Evolutionary conservation across 768 basidiomycete species (phyloP).

Genomic region (Lepiota venenata): DNA sequence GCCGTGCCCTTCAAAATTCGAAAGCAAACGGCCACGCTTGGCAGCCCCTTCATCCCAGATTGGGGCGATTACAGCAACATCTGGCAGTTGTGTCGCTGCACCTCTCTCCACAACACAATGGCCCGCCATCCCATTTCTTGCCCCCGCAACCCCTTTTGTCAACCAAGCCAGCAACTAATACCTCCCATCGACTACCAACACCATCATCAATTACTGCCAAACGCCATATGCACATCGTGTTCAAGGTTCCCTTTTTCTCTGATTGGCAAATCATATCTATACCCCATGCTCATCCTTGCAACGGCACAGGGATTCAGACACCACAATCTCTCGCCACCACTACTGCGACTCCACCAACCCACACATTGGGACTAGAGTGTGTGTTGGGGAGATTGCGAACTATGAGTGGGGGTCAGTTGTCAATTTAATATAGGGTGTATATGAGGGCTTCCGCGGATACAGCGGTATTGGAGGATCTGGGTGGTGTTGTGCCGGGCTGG

Average conservation of each 20-base stretch:
- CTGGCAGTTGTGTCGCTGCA: conserved; percentile 93
- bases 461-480: no score
- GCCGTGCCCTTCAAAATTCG: conserved; percentile 73
- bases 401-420: no score
- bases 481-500: no score
- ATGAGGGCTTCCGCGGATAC: no score
- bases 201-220: conserved; percentile 72
- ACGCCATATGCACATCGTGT: conserved; percentile 82
- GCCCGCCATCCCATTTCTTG: conserved; percentile 85
- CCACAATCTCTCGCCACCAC: conserved; percentile 94
- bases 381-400: no score
- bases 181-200: conserved; percentile 44
- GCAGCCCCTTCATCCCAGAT: conserved; percentile 68
- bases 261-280: conserved; percentile 92
- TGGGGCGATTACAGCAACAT: conserved; percentile 84
- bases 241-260: conserved; percentile 96
- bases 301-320: conserved; percentile 86
- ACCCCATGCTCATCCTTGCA: conserved; percentile 92
- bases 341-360: conserved; percentile 80
- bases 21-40: conserved; percentile 52
- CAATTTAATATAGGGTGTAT: no score
- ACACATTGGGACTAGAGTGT: no score
- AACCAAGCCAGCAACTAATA: conserved; percentile 16
- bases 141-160: conserved; percentile 49
- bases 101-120: conserved; percentile 76